phyloP scores from a whole-genome alignment of 2,329 filamentous ascomycete genomes.

The Aspergillus clavatus region DNA sequence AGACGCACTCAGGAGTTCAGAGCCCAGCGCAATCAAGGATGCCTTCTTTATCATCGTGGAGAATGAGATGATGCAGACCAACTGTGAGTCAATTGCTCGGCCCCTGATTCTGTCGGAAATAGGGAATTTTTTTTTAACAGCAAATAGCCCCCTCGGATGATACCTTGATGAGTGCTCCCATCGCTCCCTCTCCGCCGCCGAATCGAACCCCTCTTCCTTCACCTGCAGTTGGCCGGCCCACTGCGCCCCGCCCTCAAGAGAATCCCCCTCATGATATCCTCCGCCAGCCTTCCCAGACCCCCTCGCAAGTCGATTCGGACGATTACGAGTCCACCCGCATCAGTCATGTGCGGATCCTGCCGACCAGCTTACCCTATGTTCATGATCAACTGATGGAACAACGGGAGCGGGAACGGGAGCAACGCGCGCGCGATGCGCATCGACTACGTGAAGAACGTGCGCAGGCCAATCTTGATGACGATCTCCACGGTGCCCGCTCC shows the following conservation, averaged over 20 bases:
- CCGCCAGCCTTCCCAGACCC: constrained; percentile 21
- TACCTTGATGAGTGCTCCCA: constrained; percentile 25
- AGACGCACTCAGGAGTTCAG: constrained; percentile 83
- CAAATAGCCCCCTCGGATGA: constrained; percentile 34
- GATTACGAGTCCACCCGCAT: constrained; percentile 52
- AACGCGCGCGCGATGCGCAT: constrained; percentile 24
- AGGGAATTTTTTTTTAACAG: no score
- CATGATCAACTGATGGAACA: constrained; percentile 84
- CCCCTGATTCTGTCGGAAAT: no score
- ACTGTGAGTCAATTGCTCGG: constrained; percentile 77
- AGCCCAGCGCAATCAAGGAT: constrained; percentile 97
- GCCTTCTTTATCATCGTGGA: constrained; percentile 97
- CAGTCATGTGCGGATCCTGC: constrained; percentile 86
- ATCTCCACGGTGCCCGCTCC: constrained; percentile 24
- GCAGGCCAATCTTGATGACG: constrained; percentile 15
- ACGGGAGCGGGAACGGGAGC: constrained; percentile 28
- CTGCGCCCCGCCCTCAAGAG: constrained; percentile 17
- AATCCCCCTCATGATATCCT: constrained; percentile 22
- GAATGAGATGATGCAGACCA: constrained; percentile 94
- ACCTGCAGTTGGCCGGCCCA: constrained; percentile 15
- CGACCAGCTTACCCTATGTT: constrained; percentile 83
- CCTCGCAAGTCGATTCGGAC: constrained; percentile 23
- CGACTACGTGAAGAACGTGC: constrained; percentile 43
- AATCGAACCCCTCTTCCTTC: constrained; percentile 17
- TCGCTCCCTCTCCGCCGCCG: constrained; percentile 28